A percentile compares a stretch with the other conserved stretches of the same genome.
Evolutionary conservation across 2,329 filamentous ascomycete species (phyloP).

Genomic region (Trichophyton schoenleinii): DNA sequence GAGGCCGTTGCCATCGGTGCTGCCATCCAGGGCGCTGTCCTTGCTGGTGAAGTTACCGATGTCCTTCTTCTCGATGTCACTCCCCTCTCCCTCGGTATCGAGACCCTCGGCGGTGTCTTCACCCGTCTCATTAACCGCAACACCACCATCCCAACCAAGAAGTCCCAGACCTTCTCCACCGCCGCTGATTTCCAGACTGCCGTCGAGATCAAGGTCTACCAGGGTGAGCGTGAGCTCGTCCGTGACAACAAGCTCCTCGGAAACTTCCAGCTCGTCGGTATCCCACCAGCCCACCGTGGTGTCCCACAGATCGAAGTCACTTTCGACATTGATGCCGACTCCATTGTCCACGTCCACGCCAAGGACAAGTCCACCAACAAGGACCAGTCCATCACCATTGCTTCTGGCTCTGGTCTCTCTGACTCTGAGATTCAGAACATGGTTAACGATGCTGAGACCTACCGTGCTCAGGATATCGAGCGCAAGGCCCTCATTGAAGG

Average conservation of each 20-base stretch:
- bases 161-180: conserved; percentile 96
- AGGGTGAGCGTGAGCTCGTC: conserved; percentile 98
- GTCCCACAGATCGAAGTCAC: conserved; percentile 95
- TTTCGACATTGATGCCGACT: conserved; percentile 97
- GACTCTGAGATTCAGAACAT: conserved; percentile 92
- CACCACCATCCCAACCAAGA: conserved; percentile 98
- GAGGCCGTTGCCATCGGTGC: conserved; percentile 97
- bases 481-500: conserved; percentile 91
- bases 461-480: conserved; percentile 88
- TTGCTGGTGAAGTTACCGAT: conserved; percentile 92
- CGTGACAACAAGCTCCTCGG: conserved; percentile 96
- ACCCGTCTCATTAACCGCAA: conserved; percentile 97
- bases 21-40: conserved; percentile 90
- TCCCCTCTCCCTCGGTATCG: conserved; percentile 91
- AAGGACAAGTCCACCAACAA: conserved; percentile 99
- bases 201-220: conserved; percentile 99
- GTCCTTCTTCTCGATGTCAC: conserved; percentile 91
- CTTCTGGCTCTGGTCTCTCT: conserved; percentile 90
- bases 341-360: conserved; percentile 92
- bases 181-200: conserved; percentile 97
- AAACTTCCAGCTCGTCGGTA: conserved; percentile 98
- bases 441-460: conserved; percentile 96
- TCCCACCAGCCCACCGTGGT: conserved; percentile 89
- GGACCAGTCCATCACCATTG: conserved; percentile 98
- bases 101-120: conserved; percentile 96